Evolutionary conservation across 2,329 filamentous ascomycete species (phyloP), one percentile per base, ranked within the genome.

Genomic region (Davidsoniella australis): DNA sequence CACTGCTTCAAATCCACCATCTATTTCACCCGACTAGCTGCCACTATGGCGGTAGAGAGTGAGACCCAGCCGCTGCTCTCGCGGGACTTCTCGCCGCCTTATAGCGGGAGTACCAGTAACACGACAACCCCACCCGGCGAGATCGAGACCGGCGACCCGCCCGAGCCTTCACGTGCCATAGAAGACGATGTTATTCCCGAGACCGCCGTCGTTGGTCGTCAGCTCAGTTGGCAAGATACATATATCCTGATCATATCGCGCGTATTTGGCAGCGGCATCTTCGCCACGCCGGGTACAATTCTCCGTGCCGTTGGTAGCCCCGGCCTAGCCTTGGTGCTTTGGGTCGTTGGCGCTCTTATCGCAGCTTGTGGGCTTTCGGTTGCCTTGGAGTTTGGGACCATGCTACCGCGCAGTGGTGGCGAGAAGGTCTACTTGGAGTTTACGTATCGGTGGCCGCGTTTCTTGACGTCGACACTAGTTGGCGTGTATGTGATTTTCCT

Each of bases 351-450:
- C 1, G 75, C 77, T 0, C 55, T 76, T 1, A 65, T 83, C 6
- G 73, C 77, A 0, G 76, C 71, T 6, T 78, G 73, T 47, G 76
- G 76, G 0, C 64, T 84, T 2, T 70, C 71, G 2, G 69, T 84
- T 0, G 71, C 71, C 5, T 68, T 85, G 45, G 81, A 85, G 57
- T 81, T 76, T 56, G 80, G 80, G 0, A 79, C 72, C 56, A 82
- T 83, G 78, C 64, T 85, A 12, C 81, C 81, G 14, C 68, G 78
- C 0, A 80, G 75, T 0, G 80, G 80, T 5, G 80, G 79, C 20
- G 67, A 74, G 23, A 85, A 84, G 61, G 77, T 83, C 5, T 84
- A 83, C 57, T 70, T 85, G 41, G 80, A 85, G 60, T 80, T 78
- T 59, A 76, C 76, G 0, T 84, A 80, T 58, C 70, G 72, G 2